Evolutionary conservation across 768 basidiomycete species (phyloP).

Genomic region (Jaapia argillacea): DNA sequence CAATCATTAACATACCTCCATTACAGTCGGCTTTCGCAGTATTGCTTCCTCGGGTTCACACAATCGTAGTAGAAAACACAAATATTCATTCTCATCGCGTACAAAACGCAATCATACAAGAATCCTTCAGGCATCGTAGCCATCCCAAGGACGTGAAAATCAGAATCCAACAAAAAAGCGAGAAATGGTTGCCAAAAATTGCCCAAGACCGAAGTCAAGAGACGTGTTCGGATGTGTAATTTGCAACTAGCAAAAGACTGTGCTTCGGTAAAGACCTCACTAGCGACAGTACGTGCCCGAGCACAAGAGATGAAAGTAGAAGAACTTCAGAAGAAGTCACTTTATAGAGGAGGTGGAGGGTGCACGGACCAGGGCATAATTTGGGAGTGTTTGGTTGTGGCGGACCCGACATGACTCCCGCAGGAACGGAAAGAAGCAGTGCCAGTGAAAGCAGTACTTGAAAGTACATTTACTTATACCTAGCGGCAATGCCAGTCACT

Average conservation of each 20-base stretch:
- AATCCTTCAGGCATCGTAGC: too few relatives aligned
- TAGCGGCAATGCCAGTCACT: too few relatives aligned
- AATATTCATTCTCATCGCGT: too few relatives aligned
- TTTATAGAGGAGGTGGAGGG: constrained; percentile 27
- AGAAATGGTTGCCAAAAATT: constrained; percentile 70
- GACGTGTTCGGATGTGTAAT: constrained; percentile 96
- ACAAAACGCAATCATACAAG: too few relatives aligned
- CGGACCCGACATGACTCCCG: background rate
- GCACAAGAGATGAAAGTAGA: constrained; percentile 74
- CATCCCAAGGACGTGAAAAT: too few relatives aligned
- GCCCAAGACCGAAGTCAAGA: constrained; percentile 80
- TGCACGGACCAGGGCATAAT: background rate
- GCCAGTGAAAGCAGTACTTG: background rate
- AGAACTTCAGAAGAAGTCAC: background rate
- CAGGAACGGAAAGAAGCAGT: background rate
- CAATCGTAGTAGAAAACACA: too few relatives aligned
- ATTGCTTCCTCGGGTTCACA: too few relatives aligned
- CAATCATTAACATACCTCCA: too few relatives aligned
- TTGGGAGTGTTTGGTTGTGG: background rate
- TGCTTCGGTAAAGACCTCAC: constrained; percentile 95
- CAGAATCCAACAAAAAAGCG: too few relatives aligned
- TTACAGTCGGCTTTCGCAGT: too few relatives aligned
- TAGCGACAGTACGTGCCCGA: constrained; percentile 92
- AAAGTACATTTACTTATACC: too few relatives aligned
- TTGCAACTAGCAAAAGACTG: constrained; percentile 96